These are phyloP conservation scores for Fagopyrum tataricum DNA, from an alignment of 148 eudicot genomes.

Conservation along the genomic window DNA sequence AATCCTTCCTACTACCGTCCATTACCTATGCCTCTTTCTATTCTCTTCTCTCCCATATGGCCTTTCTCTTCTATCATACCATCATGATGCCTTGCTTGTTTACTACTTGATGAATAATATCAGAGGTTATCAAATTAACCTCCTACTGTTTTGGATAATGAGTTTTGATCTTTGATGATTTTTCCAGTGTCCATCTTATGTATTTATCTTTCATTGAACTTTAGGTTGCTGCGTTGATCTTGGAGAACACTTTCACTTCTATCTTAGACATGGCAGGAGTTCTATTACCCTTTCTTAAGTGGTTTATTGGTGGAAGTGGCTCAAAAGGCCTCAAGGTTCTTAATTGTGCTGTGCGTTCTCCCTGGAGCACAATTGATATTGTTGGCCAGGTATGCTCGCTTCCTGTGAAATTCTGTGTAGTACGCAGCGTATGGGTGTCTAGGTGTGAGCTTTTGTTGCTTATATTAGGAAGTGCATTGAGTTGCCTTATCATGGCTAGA, in stretches of 20 bases:
- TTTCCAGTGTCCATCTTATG: background rate
- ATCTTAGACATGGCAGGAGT: constrained; percentile 98
- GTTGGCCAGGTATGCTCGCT: constrained; percentile 63
- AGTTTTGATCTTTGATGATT: background rate
- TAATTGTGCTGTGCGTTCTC: constrained; percentile 75
- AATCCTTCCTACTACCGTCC: background rate
- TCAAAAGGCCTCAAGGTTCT: constrained; percentile 64
- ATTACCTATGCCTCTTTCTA: background rate
- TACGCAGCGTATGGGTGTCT: background rate
- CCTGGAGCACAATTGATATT: constrained; percentile 79
- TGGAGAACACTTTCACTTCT: constrained; percentile 95
- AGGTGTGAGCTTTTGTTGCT: background rate
- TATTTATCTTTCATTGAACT: constrained; percentile 1
- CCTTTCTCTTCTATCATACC: background rate
- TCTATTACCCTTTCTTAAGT: constrained; percentile 77
- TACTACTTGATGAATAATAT: background rate
- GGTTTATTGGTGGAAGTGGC: constrained; percentile 75
- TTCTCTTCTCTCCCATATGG: background rate
- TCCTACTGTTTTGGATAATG: background rate
- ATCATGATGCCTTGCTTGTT: background rate
- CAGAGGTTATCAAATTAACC: background rate
- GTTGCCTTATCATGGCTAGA: background rate
- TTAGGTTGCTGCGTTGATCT: constrained; percentile 69
- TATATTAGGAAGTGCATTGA: background rate
- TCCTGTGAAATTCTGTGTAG: background rate